Evolutionary conservation across 1,284 basidiomycete species (phyloP).

Genomic region (Tylopilus sp.): DNA sequence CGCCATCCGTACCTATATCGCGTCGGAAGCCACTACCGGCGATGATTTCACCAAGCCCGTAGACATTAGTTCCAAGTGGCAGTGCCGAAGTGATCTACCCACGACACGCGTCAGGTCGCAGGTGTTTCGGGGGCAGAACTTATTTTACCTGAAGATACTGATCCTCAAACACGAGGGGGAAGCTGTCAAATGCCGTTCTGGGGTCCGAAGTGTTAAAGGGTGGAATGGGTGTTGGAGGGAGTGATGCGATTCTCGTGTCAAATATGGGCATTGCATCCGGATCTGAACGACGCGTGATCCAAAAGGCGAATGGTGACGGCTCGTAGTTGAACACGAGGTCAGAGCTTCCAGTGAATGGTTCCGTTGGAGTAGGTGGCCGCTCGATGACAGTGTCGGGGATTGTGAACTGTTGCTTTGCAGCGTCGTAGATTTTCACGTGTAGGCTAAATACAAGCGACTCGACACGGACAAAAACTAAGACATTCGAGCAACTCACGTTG

Average conservation of each 20-base stretch:
- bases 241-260: conserved; percentile 61
- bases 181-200: conserved; percentile 51
- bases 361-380: conserved; percentile 39
- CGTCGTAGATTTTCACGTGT: conserved; percentile 76
- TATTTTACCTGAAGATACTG: conserved; percentile 53
- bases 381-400: conserved; percentile 59
- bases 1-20: conserved; percentile 50
- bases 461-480: neutral
- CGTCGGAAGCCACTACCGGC: conserved; percentile 65
- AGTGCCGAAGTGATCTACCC: conserved; percentile 59
- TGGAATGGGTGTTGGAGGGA: conserved; percentile 53
- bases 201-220: conserved; percentile 45
- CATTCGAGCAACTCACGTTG: conserved; percentile 34
- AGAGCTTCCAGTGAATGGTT: conserved; percentile 38
- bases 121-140: neutral
- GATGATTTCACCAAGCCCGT: conserved; percentile 74
- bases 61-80: conserved; percentile 66
- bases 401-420: conserved; percentile 61
- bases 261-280: conserved; percentile 61
- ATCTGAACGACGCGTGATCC: conserved; percentile 66
- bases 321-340: conserved; percentile 71
- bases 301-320: conserved; percentile 67
- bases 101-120: neutral
- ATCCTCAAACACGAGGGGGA: conserved; percentile 74
- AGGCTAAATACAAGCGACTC: conserved; percentile 41